Conservation (phyloP, 2,329 filamentous ascomycete species). For the Fusarium oxysporum region DNA sequence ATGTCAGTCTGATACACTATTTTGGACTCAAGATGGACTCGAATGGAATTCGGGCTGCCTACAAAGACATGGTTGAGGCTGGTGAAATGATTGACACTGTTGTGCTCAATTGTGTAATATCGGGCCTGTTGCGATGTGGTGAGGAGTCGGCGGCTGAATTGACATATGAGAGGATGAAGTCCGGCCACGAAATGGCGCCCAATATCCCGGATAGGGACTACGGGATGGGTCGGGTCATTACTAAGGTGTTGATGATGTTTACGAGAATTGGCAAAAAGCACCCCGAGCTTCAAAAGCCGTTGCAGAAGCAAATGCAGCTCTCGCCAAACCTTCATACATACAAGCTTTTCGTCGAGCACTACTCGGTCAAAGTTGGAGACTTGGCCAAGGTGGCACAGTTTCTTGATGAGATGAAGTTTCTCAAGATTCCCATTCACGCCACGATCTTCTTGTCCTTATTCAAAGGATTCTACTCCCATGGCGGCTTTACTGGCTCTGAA, state of each 20-base stretch:
- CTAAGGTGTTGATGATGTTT: conserved; percentile 68
- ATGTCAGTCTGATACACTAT: conserved; percentile 85
- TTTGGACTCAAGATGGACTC: conserved; percentile 81
- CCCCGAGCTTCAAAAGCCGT: conserved; percentile 62
- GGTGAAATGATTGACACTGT: conserved; percentile 91
- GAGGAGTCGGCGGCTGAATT: conserved; percentile 82
- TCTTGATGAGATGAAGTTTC: conserved; percentile 82
- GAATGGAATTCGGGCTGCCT: conserved; percentile 79
- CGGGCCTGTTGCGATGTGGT: conserved; percentile 78
- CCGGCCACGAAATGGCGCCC: conserved; percentile 58
- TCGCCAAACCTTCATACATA: conserved; percentile 84
- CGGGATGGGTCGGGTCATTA: conserved; percentile 61
- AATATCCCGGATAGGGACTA: conserved; percentile 60
- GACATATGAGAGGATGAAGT: conserved; percentile 88
- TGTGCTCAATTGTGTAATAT: conserved; percentile 87
- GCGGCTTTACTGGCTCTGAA: conserved; percentile 69
- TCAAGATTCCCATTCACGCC: conserved; percentile 76
- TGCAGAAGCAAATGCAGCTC: conserved; percentile 74
- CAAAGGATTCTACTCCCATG: conserved; percentile 82
- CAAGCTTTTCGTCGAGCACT: conserved; percentile 81
- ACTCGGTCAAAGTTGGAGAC: conserved; percentile 75
- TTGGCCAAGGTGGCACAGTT: conserved; percentile 76
- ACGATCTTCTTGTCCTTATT: conserved; percentile 85
- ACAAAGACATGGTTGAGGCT: conserved; percentile 82
- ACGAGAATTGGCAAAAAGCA: conserved; percentile 65